Conservation (phyloP, 306 rosid genomes). For the Begonia peltatifolia region DNA sequence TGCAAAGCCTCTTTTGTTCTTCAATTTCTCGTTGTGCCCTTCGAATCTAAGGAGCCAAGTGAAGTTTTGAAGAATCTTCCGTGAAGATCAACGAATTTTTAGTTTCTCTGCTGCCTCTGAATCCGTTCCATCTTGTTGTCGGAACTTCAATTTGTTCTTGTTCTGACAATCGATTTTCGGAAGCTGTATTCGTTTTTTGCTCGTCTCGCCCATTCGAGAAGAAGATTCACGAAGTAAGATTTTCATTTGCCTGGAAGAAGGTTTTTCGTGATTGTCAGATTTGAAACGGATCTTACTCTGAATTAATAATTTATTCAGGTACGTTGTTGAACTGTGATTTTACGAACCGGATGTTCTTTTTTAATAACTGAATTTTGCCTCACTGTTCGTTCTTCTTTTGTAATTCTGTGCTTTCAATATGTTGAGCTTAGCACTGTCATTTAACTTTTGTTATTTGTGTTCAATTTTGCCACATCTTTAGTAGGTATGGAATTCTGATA, state of each 20-base stretch:
- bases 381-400: background rate
- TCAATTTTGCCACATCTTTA: background rate
- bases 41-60: no score
- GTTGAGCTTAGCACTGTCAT: background rate
- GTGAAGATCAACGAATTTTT: no score
- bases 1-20: no score
- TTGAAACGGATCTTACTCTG: slow-evolving; percentile 37
- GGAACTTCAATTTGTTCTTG: no score
- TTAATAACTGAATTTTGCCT: background rate
- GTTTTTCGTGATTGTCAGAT: slow-evolving; percentile 19
- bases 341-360: background rate
- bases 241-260: slow-evolving; percentile 6
- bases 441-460: slow-evolving; percentile 1
- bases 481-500: slow-evolving; percentile 2
- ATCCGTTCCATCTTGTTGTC: no score
- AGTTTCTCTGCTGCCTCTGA: no score
- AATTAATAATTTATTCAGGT: slow-evolving; percentile 11
- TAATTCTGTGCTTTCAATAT: background rate
- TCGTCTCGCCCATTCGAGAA: background rate
- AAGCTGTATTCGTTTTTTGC: no score
- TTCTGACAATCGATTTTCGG: no score
- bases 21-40: no score
- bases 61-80: no score
- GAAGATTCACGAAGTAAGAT: slow-evolving; percentile 6
- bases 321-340: background rate